Conservation (phyloP, 2,329 filamentous ascomycete genomes). For the Xylaria sp. region DNA sequence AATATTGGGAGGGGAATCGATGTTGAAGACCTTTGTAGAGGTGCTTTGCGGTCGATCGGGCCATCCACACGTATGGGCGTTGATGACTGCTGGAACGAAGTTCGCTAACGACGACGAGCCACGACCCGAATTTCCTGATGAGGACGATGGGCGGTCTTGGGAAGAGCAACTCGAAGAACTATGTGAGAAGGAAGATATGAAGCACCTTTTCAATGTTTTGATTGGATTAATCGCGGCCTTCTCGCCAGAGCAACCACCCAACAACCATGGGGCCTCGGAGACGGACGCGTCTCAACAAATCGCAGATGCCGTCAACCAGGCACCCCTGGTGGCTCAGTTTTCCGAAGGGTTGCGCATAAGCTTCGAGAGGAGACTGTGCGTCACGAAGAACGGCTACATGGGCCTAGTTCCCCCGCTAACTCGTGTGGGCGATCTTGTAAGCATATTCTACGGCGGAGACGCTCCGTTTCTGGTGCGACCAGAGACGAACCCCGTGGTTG, state of each 20-base stretch:
- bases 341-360: conserved; percentile 23
- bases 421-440: conserved; percentile 22
- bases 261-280: background rate
- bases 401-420: conserved; percentile 30
- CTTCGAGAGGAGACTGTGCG: conserved; percentile 29
- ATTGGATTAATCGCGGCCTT: conserved; percentile 4
- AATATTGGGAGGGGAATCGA: conserved; percentile 16
- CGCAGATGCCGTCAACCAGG: background rate
- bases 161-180: conserved; percentile 15
- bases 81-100: conserved; percentile 20
- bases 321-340: conserved; percentile 20
- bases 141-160: conserved; percentile 25
- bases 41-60: conserved; percentile 28
- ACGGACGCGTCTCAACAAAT: conserved; percentile 5
- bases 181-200: conserved; percentile 25
- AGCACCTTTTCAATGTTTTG: background rate
- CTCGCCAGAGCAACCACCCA: conserved; percentile 5
- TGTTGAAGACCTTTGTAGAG: conserved; percentile 21
- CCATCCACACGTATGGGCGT: conserved; percentile 24
- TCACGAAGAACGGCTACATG: conserved; percentile 30
- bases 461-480: conserved; percentile 23
- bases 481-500: background rate
- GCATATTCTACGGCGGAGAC: conserved; percentile 27
- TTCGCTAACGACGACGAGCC: conserved; percentile 17
- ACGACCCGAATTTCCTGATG: conserved; percentile 8